Conservation (phyloP, 495 filamentous ascomycete genomes). For the Aspergillus sclerotiicarbonarius region DNA sequence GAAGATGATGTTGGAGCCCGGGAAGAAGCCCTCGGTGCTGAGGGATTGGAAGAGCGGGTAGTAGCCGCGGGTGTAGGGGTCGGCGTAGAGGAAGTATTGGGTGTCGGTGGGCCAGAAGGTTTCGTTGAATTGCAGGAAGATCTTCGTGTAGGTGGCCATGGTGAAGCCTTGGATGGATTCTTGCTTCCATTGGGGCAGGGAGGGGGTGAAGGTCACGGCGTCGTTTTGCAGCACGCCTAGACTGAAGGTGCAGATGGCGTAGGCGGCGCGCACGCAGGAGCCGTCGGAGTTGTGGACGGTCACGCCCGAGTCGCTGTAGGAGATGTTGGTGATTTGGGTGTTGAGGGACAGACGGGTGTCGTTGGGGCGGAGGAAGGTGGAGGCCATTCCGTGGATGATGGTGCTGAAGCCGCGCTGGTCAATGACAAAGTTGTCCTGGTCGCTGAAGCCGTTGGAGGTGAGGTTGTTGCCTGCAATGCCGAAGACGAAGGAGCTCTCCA, state of each 20-base stretch:
- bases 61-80: slow-evolving; percentile 59
- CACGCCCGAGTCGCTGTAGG: slow-evolving; percentile 52
- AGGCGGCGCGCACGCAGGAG: slow-evolving; percentile 58
- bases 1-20: slow-evolving; percentile 64
- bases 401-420: slow-evolving; percentile 65
- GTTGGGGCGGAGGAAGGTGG: slow-evolving; percentile 53
- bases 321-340: slow-evolving; percentile 56
- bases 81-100: slow-evolving; percentile 70
- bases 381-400: slow-evolving; percentile 58
- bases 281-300: slow-evolving; percentile 54
- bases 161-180: slow-evolving; percentile 61
- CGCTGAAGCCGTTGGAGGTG: slow-evolving; percentile 45
- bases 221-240: slow-evolving; percentile 67
- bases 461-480: slow-evolving; percentile 38
- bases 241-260: slow-evolving; percentile 56
- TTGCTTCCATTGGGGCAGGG: slow-evolving; percentile 64
- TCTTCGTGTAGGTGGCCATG: slow-evolving; percentile 76
- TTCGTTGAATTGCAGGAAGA: slow-evolving; percentile 69
- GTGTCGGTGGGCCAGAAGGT: slow-evolving; percentile 66
- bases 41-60: slow-evolving; percentile 72
- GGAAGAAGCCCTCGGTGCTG: slow-evolving; percentile 54
- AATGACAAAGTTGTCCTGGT: slow-evolving; percentile 63
- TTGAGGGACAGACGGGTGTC: slow-evolving; percentile 59
- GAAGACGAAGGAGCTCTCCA: slow-evolving; percentile 42
- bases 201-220: slow-evolving; percentile 56